These are phyloP conservation scores for Dactylellina leptospora DNA, from an alignment of 2,329 filamentous ascomycete genomes.

Conservation along the genomic window DNA sequence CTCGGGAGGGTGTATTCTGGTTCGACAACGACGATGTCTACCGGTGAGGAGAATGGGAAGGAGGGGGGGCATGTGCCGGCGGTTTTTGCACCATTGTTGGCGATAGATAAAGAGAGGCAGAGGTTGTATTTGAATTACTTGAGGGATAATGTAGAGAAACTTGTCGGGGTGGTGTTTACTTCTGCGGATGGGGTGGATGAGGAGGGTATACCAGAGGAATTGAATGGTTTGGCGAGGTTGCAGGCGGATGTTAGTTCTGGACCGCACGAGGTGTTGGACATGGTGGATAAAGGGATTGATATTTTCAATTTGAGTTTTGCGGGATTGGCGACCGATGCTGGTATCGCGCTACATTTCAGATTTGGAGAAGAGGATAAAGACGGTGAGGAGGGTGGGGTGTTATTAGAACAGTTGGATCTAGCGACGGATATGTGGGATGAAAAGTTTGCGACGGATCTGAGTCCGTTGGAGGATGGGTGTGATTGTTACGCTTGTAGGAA, in stretches of 20 bases:
- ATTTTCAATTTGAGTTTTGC: constrained; percentile 81
- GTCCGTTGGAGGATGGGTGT: constrained; percentile 72
- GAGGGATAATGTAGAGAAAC: constrained; percentile 68
- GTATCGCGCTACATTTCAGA: constrained; percentile 80
- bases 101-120: constrained; percentile 78
- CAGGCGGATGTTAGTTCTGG: constrained; percentile 74
- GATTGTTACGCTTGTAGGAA: constrained; percentile 81
- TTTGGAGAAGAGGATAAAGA: constrained; percentile 67
- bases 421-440: constrained; percentile 81
- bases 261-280: constrained; percentile 79
- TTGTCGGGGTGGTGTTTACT: constrained; percentile 75
- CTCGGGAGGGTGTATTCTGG: constrained; percentile 60
- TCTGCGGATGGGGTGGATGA: constrained; percentile 75
- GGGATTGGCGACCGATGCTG: constrained; percentile 77
- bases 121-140: constrained; percentile 80
- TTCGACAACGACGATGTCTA: background rate
- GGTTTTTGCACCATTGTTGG: constrained; percentile 75
- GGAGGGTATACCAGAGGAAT: constrained; percentile 69
- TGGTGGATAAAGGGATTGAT: constrained; percentile 80
- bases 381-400: constrained; percentile 33
- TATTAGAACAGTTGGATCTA: constrained; percentile 63
- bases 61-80: constrained; percentile 58
- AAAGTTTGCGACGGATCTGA: constrained; percentile 69
- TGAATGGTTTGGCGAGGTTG: constrained; percentile 75
- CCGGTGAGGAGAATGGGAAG: constrained; percentile 52